phyloP scores from a whole-genome alignment of 2,329 filamentous ascomycete species.

The Xylariaceae sp. region DNA sequence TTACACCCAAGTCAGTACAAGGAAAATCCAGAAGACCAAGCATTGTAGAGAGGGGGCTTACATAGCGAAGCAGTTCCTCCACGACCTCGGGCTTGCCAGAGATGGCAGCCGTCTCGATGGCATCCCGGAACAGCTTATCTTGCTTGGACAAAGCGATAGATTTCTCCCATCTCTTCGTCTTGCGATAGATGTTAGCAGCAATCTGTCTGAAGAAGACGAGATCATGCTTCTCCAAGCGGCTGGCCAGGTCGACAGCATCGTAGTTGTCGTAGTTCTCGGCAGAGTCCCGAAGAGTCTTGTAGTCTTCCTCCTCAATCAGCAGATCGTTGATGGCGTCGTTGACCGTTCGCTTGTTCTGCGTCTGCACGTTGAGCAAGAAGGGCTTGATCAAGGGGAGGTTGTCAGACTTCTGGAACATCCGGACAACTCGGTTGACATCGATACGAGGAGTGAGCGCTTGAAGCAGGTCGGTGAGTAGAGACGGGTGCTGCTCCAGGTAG shows the following conservation, averaged over 20 bases:
- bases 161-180: slow-evolving; percentile 99
- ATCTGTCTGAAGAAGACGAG: slow-evolving; percentile 99
- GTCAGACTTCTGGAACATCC: slow-evolving; percentile 97
- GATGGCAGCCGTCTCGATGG: slow-evolving; percentile 93
- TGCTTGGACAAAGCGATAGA: slow-evolving; percentile 96
- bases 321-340: slow-evolving; percentile 98
- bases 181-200: slow-evolving; percentile 95
- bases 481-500: slow-evolving; percentile 94
- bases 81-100: slow-evolving; percentile 87
- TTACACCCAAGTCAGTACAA: background rate
- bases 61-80: slow-evolving; percentile 91
- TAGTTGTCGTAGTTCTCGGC: slow-evolving; percentile 99
- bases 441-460: slow-evolving; percentile 88
- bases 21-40: too few relatives aligned
- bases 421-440: slow-evolving; percentile 97
- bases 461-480: slow-evolving; percentile 88
- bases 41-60: slow-evolving; percentile 49
- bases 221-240: slow-evolving; percentile 93
- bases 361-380: slow-evolving; percentile 92
- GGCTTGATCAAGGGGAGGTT: slow-evolving; percentile 98
- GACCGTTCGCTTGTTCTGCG: slow-evolving; percentile 95
- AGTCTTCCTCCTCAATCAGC: slow-evolving; percentile 96
- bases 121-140: slow-evolving; percentile 99
- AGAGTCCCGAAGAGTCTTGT: slow-evolving; percentile 96
- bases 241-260: slow-evolving; percentile 85